phyloP scores from a whole-genome alignment of 2,329 filamentous ascomycete species.

The Aspergillus nomiae region DNA sequence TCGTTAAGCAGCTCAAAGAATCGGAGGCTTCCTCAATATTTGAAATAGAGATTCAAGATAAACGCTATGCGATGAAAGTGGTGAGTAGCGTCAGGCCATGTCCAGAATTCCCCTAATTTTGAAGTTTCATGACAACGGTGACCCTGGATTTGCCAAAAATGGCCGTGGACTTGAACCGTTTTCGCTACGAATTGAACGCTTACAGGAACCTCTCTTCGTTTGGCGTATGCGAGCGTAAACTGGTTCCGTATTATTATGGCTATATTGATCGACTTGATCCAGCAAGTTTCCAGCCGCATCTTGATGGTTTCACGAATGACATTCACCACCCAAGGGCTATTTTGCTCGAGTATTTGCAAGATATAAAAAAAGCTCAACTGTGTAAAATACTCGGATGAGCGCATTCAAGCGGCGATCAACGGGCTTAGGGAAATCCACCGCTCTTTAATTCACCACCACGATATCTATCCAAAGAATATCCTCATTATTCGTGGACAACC shows the following conservation, averaged over 20 bases:
- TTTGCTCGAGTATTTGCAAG: not conserved
- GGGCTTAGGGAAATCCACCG: not conserved
- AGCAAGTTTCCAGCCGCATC: slow-evolving; percentile 4
- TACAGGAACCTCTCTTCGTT: slow-evolving; percentile 18
- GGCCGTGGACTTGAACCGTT: slow-evolving; percentile 23
- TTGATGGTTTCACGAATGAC: slow-evolving; percentile 10
- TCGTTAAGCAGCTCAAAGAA: too few relatives aligned
- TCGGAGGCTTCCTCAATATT: too few relatives aligned
- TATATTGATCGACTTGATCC: slow-evolving; percentile 7
- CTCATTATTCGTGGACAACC: not conserved
- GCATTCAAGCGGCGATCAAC: not conserved
- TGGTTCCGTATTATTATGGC: slow-evolving; percentile 16
- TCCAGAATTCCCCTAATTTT: too few relatives aligned
- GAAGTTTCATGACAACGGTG: slow-evolving; percentile 19
- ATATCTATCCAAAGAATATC: not conserved
- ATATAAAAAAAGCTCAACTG: not conserved
- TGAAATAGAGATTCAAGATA: too few relatives aligned
- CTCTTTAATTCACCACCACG: not conserved
- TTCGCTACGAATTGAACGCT: slow-evolving; percentile 22
- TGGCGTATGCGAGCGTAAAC: slow-evolving; percentile 15
- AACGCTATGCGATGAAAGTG: too few relatives aligned
- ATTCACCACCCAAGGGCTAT: not conserved
- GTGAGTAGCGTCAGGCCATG: too few relatives aligned
- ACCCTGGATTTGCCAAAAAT: slow-evolving; percentile 17
- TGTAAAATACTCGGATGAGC: not conserved